phyloP scores from a whole-genome alignment of 768 basidiomycete genomes.

The Leccinellum luteum region DNA sequence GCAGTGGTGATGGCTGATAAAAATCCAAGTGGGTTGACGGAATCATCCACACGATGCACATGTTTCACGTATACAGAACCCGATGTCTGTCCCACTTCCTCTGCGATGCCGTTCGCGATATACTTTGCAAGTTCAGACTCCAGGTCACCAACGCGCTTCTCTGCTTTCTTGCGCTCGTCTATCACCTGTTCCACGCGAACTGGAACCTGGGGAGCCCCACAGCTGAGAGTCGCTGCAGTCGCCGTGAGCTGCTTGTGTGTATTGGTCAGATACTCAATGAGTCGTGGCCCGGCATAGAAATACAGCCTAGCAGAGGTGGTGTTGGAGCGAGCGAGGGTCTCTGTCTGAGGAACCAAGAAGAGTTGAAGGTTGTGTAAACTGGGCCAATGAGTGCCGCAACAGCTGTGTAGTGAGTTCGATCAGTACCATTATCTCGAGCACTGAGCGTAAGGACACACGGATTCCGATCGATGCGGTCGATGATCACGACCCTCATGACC shows the following conservation, averaged over 20 bases:
- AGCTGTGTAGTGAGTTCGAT: slow-evolving; percentile 38
- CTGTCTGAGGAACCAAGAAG: slow-evolving; percentile 69
- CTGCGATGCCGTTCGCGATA: slow-evolving; percentile 42
- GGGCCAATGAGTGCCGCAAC: slow-evolving; percentile 84
- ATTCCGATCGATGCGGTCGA: slow-evolving; percentile 79
- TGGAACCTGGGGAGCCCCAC: slow-evolving; percentile 63
- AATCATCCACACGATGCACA: slow-evolving; percentile 61
- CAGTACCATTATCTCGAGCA: slow-evolving; percentile 6
- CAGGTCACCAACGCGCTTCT: slow-evolving; percentile 67
- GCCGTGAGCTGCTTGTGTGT: slow-evolving; percentile 54
- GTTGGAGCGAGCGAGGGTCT: slow-evolving; percentile 57
- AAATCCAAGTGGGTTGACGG: slow-evolving; percentile 55
- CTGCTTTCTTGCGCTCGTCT: slow-evolving; percentile 62
- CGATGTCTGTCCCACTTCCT: slow-evolving; percentile 33
- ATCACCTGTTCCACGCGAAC: slow-evolving; percentile 66
- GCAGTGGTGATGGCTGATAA: slow-evolving; percentile 55
- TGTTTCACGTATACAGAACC: slow-evolving; percentile 42
- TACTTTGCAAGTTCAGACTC: slow-evolving; percentile 60
- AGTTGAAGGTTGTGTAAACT: slow-evolving; percentile 71
- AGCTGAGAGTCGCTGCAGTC: slow-evolving; percentile 62
- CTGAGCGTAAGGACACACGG: slow-evolving; percentile 46
- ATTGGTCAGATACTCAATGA: slow-evolving; percentile 58
- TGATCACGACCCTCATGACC: slow-evolving; percentile 75
- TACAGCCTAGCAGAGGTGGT: slow-evolving; percentile 70
- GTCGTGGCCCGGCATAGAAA: slow-evolving; percentile 80